Conservation (phyloP, 2,329 filamentous ascomycete species). For the Botrytis byssoidea region DNA sequence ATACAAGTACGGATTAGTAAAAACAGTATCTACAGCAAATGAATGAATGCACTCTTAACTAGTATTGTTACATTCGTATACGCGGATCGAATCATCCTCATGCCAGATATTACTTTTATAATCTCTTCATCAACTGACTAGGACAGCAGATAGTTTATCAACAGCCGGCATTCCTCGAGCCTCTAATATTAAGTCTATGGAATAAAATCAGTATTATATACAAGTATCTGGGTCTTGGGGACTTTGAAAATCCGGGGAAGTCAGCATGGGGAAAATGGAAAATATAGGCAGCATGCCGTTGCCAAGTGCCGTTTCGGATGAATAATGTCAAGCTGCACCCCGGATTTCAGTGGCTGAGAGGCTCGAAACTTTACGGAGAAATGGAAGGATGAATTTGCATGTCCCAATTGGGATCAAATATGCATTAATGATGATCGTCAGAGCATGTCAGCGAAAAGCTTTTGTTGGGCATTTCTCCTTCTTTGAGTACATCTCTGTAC, state of each 20-base stretch:
- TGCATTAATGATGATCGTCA: neutral
- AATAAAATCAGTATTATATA: neutral
- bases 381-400: neutral
- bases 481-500: neutral
- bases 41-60: neutral
- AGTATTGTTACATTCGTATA: neutral
- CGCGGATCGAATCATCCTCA: neutral
- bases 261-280: neutral
- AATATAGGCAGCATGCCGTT: neutral
- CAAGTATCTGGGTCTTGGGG: neutral
- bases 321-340: neutral
- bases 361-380: neutral
- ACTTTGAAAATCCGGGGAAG: neutral
- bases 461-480: neutral
- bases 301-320: neutral
- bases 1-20: neutral
- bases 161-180: neutral
- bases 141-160: neutral
- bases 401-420: neutral
- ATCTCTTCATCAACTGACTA: conserved; percentile 10
- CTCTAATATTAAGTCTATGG: no score
- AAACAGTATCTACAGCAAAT: neutral
- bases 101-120: neutral
- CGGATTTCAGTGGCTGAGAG: neutral
- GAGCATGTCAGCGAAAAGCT: neutral